phyloP scores from a whole-genome alignment of 2,329 filamentous ascomycete species.

The Botryotinia narcissicola region DNA sequence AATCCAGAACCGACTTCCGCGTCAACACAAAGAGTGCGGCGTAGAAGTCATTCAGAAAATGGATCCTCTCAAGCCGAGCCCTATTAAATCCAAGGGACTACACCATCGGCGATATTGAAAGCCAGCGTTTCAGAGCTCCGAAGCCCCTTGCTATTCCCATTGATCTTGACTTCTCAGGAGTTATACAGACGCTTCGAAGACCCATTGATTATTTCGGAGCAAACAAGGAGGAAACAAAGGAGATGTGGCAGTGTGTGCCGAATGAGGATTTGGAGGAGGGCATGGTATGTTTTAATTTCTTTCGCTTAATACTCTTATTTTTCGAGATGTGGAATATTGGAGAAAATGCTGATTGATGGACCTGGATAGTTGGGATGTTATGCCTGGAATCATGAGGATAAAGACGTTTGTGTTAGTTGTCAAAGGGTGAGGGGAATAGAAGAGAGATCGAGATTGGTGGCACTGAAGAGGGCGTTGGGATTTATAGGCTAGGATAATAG shows the following conservation, averaged over 20 bases:
- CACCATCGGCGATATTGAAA: not conserved
- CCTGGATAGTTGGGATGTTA: not conserved
- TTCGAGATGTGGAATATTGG: not conserved
- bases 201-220: not conserved
- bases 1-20: not conserved
- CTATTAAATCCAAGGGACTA: rapidly evolving
- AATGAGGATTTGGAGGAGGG: not conserved
- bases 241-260: not conserved
- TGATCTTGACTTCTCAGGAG: not conserved
- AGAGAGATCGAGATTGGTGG: not conserved
- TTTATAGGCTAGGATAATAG: not conserved
- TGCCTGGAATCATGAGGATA: not conserved
- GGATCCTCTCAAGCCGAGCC: rapidly evolving
- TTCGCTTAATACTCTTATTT: not conserved
- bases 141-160: rapidly evolving
- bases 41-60: not conserved
- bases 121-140: not conserved
- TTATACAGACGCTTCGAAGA: not conserved
- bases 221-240: not conserved
- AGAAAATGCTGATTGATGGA: not conserved
- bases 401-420: not conserved
- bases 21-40: not conserved
- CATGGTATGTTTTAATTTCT: not conserved
- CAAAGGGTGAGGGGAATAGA: too few species aligned
- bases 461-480: not conserved